Evolutionary conservation across 176 grass and related monocot genomes (phyloP).

Genomic region (Alloteropsis semialata): DNA sequence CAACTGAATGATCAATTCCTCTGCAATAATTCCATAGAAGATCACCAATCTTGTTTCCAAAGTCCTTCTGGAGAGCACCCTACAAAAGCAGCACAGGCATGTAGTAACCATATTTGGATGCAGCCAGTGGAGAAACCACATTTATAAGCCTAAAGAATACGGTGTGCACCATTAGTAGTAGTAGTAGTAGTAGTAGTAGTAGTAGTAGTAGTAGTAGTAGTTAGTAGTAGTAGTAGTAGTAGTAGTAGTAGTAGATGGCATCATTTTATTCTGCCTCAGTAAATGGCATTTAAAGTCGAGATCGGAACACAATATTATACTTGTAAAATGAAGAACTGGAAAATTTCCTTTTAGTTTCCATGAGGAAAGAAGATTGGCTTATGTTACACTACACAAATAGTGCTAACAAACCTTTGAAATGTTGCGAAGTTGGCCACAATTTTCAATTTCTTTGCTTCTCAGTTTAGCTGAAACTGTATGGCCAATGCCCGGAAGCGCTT

Average conservation of each 20-base stretch:
- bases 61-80: slow-evolving; percentile 81
- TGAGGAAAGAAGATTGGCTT: background rate
- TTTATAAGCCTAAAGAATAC: slow-evolving; percentile 8
- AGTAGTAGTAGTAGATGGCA: no score
- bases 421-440: slow-evolving; percentile 63
- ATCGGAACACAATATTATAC: background rate
- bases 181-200: no score
- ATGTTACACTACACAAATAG: slow-evolving; percentile 23
- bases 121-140: slow-evolving; percentile 17
- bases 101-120: slow-evolving; percentile 22
- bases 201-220: no score
- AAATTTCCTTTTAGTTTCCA: background rate
- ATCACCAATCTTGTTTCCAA: slow-evolving; percentile 76
- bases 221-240: no score
- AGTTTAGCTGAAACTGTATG: slow-evolving; percentile 65
- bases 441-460: slow-evolving; percentile 58
- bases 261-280: background rate
- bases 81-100: slow-evolving; percentile 32
- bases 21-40: slow-evolving; percentile 97
- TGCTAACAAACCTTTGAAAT: slow-evolving; percentile 55
- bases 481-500: slow-evolving; percentile 88
- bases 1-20: slow-evolving; percentile 83
- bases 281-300: slow-evolving; percentile 1
- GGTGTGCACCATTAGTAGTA: background rate
- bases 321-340: background rate